Conservation (phyloP, 331 rosid species). For the Rhamnella rubrinervis region DNA sequence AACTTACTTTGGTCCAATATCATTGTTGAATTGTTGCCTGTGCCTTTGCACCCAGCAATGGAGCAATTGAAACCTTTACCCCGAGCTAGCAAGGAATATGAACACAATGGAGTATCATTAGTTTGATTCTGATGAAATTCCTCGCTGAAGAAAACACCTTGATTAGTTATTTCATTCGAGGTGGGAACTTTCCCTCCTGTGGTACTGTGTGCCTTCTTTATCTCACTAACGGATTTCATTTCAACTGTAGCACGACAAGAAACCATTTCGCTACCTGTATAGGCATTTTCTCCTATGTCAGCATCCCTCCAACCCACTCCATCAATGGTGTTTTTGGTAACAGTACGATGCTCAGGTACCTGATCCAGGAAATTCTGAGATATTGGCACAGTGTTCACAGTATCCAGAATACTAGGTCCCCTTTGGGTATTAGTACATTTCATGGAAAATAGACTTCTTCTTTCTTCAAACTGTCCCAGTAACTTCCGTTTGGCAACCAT, state of each 20-base stretch:
- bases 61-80: conserved; percentile 22
- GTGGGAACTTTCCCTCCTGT: conserved; percentile 4
- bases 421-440: conserved; percentile 17
- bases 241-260: conserved; percentile 4
- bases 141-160: conserved; percentile 3
- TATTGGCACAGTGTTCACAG: conserved; percentile 5
- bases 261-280: conserved; percentile 11
- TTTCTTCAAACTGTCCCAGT: conserved; percentile 25
- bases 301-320: conserved; percentile 12
- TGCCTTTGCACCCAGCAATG: conserved; percentile 13
- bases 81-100: conserved; percentile 2
- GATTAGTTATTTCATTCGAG: conserved; percentile 10
- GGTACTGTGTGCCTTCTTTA: conserved; percentile 2
- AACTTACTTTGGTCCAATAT: conserved; percentile 18
- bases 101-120: conserved; percentile 12
- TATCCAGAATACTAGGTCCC: conserved; percentile 11
- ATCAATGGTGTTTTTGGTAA: not conserved
- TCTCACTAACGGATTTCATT: conserved; percentile 16
- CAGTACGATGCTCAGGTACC: not conserved
- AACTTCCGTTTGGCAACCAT: conserved; percentile 47
- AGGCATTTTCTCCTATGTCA: conserved; percentile 11
- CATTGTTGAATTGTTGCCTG: conserved; percentile 13
- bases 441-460: conserved; percentile 25
- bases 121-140: conserved; percentile 14
- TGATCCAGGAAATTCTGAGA: conserved; percentile 22